Evolutionary conservation across 305 asterid species (phyloP).

Genomic region (Solanum aculeatissimum): DNA sequence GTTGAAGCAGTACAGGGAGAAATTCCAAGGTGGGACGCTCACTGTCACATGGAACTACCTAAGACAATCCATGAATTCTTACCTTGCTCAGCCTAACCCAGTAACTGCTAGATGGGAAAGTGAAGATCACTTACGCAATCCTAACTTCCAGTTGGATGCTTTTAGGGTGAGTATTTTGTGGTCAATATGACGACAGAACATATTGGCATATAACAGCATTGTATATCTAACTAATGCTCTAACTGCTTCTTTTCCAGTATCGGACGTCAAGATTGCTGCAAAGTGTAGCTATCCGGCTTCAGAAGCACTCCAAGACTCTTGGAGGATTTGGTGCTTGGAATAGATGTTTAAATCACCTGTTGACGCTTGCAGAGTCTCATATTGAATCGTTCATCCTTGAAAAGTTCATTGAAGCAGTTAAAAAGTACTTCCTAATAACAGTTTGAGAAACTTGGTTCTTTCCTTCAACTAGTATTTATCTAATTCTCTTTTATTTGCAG

Average conservation of each 20-base stretch:
- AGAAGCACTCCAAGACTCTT: conserved; percentile 77
- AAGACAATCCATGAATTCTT: conserved; percentile 82
- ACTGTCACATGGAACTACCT: conserved; percentile 89
- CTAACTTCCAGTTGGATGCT: conserved; percentile 87
- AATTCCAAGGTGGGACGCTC: conserved; percentile 79
- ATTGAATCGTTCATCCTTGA: conserved; percentile 77
- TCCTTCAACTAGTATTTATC: not conserved
- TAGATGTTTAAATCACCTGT: conserved; percentile 87
- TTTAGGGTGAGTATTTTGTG: conserved; percentile 54
- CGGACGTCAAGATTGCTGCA: conserved; percentile 96
- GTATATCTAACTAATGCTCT: not conserved
- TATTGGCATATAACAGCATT: not conserved
- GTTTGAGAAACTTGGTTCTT: not conserved
- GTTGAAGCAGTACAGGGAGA: conserved; percentile 78
- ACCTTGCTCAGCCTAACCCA: conserved; percentile 90
- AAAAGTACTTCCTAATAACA: conserved; percentile 28
- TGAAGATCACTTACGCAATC: conserved; percentile 78
- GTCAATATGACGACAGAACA: not conserved
- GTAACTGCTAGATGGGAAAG: conserved; percentile 98
- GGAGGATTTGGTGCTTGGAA: conserved; percentile 98
- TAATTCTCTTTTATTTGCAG: conserved; percentile 25
- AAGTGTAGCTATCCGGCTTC: conserved; percentile 73
- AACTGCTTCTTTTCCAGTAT: conserved; percentile 39
- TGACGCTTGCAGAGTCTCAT: conserved; percentile 95
- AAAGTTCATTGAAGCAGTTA: conserved; percentile 73